A percentile compares a stretch with the other conserved stretches of the same genome.
Conservation (phyloP, 352 stramenopile genomes). For the Peronospora farinosa region DNA sequence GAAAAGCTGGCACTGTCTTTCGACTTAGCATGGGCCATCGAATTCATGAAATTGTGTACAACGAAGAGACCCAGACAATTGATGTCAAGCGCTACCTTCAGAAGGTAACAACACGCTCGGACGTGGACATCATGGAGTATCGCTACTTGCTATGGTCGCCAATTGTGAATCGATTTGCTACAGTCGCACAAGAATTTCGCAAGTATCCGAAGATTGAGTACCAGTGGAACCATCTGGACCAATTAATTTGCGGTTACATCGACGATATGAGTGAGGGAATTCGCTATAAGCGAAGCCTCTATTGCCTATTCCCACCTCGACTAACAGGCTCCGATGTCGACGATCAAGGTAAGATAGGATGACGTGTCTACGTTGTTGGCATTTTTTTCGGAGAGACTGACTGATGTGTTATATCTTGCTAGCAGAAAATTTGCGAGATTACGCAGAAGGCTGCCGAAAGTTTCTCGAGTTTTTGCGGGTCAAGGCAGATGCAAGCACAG, state of each 20-base stretch:
- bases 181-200: slow-evolving; percentile 70
- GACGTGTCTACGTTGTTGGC: background rate
- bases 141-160: slow-evolving; percentile 75
- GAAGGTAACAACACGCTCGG: slow-evolving; percentile 47
- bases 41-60: slow-evolving; percentile 85
- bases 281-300: slow-evolving; percentile 74
- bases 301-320: slow-evolving; percentile 58
- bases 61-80: slow-evolving; percentile 79
- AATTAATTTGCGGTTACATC: slow-evolving; percentile 82
- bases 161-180: slow-evolving; percentile 54
- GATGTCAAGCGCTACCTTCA: slow-evolving; percentile 83
- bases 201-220: slow-evolving; percentile 80
- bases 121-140: slow-evolving; percentile 81
- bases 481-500: slow-evolving; percentile 47
- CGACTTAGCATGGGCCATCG: slow-evolving; percentile 82
- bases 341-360: slow-evolving; percentile 27
- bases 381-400: background rate
- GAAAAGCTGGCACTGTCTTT: slow-evolving; percentile 41
- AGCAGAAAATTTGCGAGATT: slow-evolving; percentile 46
- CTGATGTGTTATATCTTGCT: slow-evolving; percentile 13
- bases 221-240: slow-evolving; percentile 82
- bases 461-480: slow-evolving; percentile 63
- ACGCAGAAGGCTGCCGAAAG: slow-evolving; percentile 59
- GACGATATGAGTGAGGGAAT: slow-evolving; percentile 83
- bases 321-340: slow-evolving; percentile 26